phyloP scores from a whole-genome alignment of 2,329 filamentous ascomycete genomes.

The Trichophyton simii region DNA sequence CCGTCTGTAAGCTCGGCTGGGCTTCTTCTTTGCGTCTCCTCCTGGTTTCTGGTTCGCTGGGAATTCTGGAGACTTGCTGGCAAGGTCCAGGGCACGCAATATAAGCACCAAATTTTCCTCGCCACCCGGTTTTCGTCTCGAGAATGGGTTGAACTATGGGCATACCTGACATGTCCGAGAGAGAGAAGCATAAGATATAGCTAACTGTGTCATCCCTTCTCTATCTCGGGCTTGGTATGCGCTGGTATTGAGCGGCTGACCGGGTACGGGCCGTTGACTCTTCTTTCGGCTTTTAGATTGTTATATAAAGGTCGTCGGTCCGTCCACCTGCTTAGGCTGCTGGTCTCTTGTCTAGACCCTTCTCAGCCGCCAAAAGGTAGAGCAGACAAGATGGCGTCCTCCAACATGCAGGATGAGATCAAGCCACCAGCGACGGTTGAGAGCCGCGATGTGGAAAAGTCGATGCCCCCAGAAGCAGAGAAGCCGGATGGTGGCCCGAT shows the following conservation, averaged over 20 bases:
- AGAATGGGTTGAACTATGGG: no score
- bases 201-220: neutral
- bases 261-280: neutral
- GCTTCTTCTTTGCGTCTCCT: neutral
- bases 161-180: neutral
- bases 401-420: neutral
- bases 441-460: constrained; percentile 11
- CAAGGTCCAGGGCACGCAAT: neutral
- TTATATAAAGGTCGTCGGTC: neutral
- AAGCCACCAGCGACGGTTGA: neutral
- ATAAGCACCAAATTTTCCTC: neutral
- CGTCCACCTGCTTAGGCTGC: neutral
- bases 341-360: neutral
- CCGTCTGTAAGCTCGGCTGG: neutral
- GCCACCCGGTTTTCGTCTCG: neutral
- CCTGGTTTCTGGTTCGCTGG: neutral
- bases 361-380: neutral
- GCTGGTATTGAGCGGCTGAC: neutral
- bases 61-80: neutral
- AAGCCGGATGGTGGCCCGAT: neutral
- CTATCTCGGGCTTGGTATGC: neutral
- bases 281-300: neutral
- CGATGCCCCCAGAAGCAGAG: neutral
- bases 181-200: neutral
- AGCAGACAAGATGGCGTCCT: neutral